Base-by-base conservation (phyloP, 164 flowering plant genomes). In the Paratinospora sagittata region DNA sequence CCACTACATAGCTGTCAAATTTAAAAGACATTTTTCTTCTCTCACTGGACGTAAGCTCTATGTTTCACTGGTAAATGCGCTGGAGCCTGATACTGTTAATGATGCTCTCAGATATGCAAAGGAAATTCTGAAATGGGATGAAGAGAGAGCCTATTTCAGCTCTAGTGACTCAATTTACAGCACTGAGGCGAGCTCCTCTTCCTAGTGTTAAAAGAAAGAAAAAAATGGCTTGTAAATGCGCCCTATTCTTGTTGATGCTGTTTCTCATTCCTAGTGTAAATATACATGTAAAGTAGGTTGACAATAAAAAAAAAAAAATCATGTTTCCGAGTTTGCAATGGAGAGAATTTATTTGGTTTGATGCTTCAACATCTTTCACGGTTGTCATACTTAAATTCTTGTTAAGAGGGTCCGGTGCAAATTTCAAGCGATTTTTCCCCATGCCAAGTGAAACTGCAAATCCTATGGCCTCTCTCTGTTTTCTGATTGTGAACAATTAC, bases 41-140 rank as follows among this genome's bases (percentile, higher is more conserved):
- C 84, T 93, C 19, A 91, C 97, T 0, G 91, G 90, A 13, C 83
- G 84, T 24, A 93, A 88, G 78, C 77, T 96, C 72, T 93, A 85
- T 74, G 98, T 87, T 47, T 82, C 90, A 0, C 63, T 66, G 70
- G 88, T 84, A 65, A 85, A 86, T 26, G 98, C 91, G 2, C 75
- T 90, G 82, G 92, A 89, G 45, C 84, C 86, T 3, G 69, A 70
- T 8, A 88, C 87, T 47, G 98, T 96, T 23, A 93, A 93, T 77
- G 78, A 72, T 34, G 82, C 93, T 30, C 84, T 96, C 26, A 89
- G 86, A 69, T 90, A 85, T 80, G 86, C 92, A 23, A 83, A 86
- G 79, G 99, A 93, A 83, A 84, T 96, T 72, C 64, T 91, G 70
- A 93, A 89, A 75, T 96, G 99, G 99, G 91, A 89, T 11, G 97